A percentile compares a stretch with the other conserved stretches of the same genome.
Conservation (phyloP, 306 rosid genomes). For the Pyrus pyrifolia region DNA sequence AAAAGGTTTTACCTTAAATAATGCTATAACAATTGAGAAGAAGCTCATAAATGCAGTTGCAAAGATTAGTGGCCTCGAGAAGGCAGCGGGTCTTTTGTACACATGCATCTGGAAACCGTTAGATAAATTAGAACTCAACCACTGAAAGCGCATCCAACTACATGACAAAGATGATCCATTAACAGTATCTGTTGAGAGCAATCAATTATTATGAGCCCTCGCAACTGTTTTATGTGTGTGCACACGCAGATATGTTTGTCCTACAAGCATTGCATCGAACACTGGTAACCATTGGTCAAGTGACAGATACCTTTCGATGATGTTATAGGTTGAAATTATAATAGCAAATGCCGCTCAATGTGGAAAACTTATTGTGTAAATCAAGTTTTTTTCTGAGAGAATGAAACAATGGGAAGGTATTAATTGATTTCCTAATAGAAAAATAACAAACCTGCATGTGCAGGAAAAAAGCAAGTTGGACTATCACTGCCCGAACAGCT, state of each 20-base stretch:
- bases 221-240: not conserved
- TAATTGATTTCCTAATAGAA: not conserved
- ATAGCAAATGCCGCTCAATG: not conserved
- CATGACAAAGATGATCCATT: not conserved
- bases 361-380: not conserved
- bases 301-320: not conserved
- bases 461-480: slow-evolving; percentile 95
- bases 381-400: not conserved
- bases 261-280: not conserved
- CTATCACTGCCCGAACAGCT: slow-evolving; percentile 91
- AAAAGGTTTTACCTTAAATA: slow-evolving; percentile 67
- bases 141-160: slow-evolving; percentile 16
- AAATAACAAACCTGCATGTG: slow-evolving; percentile 69
- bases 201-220: not conserved
- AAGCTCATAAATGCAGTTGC: slow-evolving; percentile 97
- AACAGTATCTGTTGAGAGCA: not conserved
- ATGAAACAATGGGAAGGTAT: not conserved
- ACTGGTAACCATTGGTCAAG: not conserved
- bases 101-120: slow-evolving; percentile 61
- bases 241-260: not conserved
- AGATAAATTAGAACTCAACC: slow-evolving; percentile 21
- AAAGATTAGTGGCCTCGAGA: slow-evolving; percentile 72
- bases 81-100: slow-evolving; percentile 66
- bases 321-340: not conserved
- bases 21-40: slow-evolving; percentile 94